A percentile compares a stretch with the other conserved stretches of the same genome.
These are phyloP conservation scores for Coprinopsis sp. DNA, from an alignment of 768 basidiomycete genomes.

Conservation along the genomic window DNA sequence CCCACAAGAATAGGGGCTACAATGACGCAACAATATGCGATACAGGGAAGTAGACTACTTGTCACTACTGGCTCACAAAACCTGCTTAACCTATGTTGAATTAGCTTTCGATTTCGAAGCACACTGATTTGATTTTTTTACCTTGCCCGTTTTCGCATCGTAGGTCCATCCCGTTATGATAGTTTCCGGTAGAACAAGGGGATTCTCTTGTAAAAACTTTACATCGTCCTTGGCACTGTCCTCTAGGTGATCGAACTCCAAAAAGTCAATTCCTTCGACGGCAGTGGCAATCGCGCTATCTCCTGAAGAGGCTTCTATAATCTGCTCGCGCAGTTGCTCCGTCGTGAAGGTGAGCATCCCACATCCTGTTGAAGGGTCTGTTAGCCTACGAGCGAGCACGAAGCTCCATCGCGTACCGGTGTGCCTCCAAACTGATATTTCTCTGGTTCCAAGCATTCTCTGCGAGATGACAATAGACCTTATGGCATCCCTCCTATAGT, in stretches of 20 bases:
- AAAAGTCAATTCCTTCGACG: slow-evolving; percentile 47
- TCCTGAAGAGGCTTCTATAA: slow-evolving; percentile 42
- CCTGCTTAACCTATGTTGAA: too few relatives aligned
- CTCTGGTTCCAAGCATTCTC: slow-evolving; percentile 63
- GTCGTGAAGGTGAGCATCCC: slow-evolving; percentile 67
- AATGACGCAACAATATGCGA: too few relatives aligned
- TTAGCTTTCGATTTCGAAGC: not conserved
- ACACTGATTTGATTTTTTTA: slow-evolving; percentile 20
- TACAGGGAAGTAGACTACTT: too few relatives aligned
- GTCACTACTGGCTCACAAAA: too few relatives aligned
- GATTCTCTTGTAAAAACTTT: slow-evolving; percentile 48
- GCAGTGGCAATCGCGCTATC: slow-evolving; percentile 23
- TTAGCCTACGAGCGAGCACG: too few relatives aligned
- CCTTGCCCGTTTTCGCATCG: slow-evolving; percentile 59
- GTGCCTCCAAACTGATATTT: slow-evolving; percentile 67
- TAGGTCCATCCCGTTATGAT: slow-evolving; percentile 65
- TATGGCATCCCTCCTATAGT: slow-evolving; percentile 61
- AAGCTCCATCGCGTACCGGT: too few relatives aligned
- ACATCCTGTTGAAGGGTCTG: too few relatives aligned
- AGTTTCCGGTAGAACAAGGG: slow-evolving; percentile 50
- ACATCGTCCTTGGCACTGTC: slow-evolving; percentile 56
- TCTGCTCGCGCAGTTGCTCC: slow-evolving; percentile 41
- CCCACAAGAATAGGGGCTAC: too few relatives aligned
- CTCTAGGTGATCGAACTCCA: slow-evolving; percentile 49
- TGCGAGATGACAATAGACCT: slow-evolving; percentile 71